Evolutionary conservation across 176 grass and related monocot genomes (phyloP).

Genomic region (Paspalum notatum): DNA sequence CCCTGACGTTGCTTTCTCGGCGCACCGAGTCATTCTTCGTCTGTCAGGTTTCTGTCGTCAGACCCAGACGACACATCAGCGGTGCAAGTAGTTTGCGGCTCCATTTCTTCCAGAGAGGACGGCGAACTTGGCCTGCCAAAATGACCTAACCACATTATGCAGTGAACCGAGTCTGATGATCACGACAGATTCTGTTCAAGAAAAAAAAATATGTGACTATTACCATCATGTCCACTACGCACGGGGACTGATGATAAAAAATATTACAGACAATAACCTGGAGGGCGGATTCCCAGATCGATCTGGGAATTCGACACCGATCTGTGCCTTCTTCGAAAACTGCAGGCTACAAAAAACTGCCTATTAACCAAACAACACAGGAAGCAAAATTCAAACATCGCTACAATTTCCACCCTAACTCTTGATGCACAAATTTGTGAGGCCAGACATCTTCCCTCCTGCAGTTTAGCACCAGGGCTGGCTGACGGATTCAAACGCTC

Average conservation of each 20-base stretch:
- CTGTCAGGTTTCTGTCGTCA: not conserved
- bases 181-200: not conserved
- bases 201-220: no score
- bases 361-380: not conserved
- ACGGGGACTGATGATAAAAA: no score
- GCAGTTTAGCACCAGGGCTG: not conserved
- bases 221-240: no score
- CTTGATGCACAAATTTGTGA: no score
- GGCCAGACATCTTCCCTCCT: not conserved
- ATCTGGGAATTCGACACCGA: no score
- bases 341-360: no score
- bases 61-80: not conserved
- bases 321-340: not conserved
- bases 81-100: not conserved
- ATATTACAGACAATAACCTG: no score
- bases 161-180: not conserved
- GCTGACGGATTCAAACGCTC: not conserved
- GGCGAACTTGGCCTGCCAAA: not conserved
- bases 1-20: conserved; percentile 10
- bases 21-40: not conserved
- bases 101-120: not conserved
- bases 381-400: not conserved
- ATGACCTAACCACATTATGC: not conserved
- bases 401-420: not conserved
- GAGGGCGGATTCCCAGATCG: no score